These are phyloP conservation scores for Atkinsonella texensis DNA, from an alignment of 2,329 filamentous ascomycete genomes.

Conservation along the genomic window DNA sequence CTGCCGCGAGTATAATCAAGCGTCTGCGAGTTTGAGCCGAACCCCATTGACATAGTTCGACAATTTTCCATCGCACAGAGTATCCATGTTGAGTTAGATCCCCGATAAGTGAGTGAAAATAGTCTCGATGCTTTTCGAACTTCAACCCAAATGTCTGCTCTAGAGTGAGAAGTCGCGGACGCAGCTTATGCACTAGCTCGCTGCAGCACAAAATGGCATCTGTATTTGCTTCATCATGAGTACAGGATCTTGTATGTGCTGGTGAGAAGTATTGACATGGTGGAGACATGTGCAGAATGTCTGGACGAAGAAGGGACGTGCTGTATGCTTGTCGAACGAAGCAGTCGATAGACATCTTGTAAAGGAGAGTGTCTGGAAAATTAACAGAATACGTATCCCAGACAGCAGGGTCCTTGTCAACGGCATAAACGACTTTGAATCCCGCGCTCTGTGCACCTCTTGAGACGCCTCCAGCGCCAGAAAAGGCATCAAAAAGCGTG, in stretches of 20 bases:
- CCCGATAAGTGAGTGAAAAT: constrained; percentile 47
- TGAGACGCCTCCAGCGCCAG: constrained; percentile 60
- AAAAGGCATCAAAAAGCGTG: constrained; percentile 60
- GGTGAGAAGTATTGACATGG: constrained; percentile 69
- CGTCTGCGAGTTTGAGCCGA: constrained; percentile 37
- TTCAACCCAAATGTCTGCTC: constrained; percentile 68
- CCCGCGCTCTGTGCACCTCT: constrained; percentile 48
- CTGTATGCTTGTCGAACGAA: constrained; percentile 29
- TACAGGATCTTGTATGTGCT: constrained; percentile 56
- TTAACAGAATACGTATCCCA: constrained; percentile 46
- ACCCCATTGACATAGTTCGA: constrained; percentile 40
- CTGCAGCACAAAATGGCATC: constrained; percentile 43
- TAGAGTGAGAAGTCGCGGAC: constrained; percentile 60
- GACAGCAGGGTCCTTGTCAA: constrained; percentile 50
- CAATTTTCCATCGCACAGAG: constrained; percentile 55
- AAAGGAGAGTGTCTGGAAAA: constrained; percentile 39
- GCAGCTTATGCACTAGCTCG: constrained; percentile 42
- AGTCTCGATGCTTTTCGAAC: constrained; percentile 36
- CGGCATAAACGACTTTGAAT: constrained; percentile 44
- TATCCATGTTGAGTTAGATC: constrained; percentile 56
- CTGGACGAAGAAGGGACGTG: constrained; percentile 31
- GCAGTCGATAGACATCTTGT: constrained; percentile 32
- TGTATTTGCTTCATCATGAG: constrained; percentile 57
- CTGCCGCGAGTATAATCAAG: constrained; percentile 44
- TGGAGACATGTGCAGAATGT: constrained; percentile 63